Conservation (phyloP, 768 basidiomycete species). For the Pisolithus marmoratus region DNA sequence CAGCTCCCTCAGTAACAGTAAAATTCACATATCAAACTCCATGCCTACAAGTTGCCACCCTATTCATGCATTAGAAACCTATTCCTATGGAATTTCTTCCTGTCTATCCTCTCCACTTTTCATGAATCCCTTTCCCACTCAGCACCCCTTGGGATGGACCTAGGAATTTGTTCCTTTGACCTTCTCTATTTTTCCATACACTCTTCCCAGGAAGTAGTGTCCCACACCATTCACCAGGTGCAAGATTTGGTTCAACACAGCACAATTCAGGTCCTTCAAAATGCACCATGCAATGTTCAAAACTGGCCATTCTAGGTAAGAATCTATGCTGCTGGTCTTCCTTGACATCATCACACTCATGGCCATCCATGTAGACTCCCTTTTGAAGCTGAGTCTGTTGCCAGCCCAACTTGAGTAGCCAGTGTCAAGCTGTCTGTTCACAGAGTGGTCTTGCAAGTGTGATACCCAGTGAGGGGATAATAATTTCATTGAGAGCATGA, state of each 20-base stretch:
- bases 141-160: too few species aligned
- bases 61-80: too few species aligned
- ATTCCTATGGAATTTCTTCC: too few species aligned
- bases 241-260: slow-evolving; percentile 13
- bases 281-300: slow-evolving; percentile 13
- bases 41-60: too few species aligned
- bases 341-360: not conserved
- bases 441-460: slow-evolving; percentile 17
- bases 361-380: slow-evolving; percentile 14
- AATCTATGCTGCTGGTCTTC: slow-evolving; percentile 11
- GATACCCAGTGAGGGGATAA: slow-evolving; percentile 29
- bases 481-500: slow-evolving; percentile 20
- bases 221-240: slow-evolving; percentile 20
- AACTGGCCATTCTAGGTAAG: slow-evolving; percentile 16
- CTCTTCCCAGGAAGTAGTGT: too few species aligned
- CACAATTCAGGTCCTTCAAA: slow-evolving; percentile 16
- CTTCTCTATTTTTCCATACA: too few species aligned
- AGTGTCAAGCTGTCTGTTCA: slow-evolving; percentile 7
- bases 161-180: too few species aligned
- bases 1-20: too few species aligned
- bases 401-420: slow-evolving; percentile 14
- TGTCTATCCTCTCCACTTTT: too few species aligned
- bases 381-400: not conserved
- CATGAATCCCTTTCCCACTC: too few species aligned
- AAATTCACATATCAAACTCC: too few species aligned